A percentile compares a stretch with the other conserved stretches of the same genome.
Evolutionary conservation across 768 basidiomycete genomes (phyloP).

Genomic region (Galerina sulciceps): DNA sequence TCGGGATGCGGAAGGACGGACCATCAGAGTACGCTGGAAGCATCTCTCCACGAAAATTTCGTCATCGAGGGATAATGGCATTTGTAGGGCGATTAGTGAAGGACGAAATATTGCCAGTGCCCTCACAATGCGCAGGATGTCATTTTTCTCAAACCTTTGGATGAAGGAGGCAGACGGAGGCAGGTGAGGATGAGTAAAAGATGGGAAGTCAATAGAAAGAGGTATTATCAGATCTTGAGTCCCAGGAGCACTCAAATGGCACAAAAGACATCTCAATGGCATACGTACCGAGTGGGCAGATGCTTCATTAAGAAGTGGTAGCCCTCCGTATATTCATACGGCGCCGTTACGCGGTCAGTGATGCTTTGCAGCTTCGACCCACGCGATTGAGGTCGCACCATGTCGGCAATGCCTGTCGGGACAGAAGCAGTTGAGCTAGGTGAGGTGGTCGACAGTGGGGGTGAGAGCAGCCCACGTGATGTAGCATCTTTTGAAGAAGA

Average conservation of each 20-base stretch:
- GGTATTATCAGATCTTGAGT: conserved; percentile 43
- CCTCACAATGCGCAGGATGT: conserved; percentile 91
- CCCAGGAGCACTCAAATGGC: conserved; percentile 47
- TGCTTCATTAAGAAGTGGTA: conserved; percentile 98
- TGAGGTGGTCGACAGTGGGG: conserved; percentile 43
- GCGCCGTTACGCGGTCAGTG: conserved; percentile 68
- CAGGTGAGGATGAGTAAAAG: conserved; percentile 14
- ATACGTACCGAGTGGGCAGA: conserved; percentile 77
- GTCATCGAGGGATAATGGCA: conserved; percentile 95
- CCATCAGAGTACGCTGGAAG: conserved; percentile 91
- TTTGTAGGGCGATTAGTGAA: conserved; percentile 96
- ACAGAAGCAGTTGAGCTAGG: conserved; percentile 44
- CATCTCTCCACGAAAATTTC: conserved; percentile 96
- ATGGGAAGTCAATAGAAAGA: conserved; percentile 16
- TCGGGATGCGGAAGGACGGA: conserved; percentile 33
- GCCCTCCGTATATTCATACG: conserved; percentile 95
- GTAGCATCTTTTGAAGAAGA: conserved; percentile 32
- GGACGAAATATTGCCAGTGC: conserved; percentile 94
- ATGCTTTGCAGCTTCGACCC: conserved; percentile 57
- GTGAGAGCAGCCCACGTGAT: conserved; percentile 38
- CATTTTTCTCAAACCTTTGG: conserved; percentile 92
- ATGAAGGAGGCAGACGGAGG: conserved; percentile 17
- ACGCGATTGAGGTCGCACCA: conserved; percentile 29
- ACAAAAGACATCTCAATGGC: conserved; percentile 35
- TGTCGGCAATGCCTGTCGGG: conserved; percentile 40